Base-by-base conservation (phyloP, 169 alveolate genomes). In the Perkinsus olseni region DNA sequence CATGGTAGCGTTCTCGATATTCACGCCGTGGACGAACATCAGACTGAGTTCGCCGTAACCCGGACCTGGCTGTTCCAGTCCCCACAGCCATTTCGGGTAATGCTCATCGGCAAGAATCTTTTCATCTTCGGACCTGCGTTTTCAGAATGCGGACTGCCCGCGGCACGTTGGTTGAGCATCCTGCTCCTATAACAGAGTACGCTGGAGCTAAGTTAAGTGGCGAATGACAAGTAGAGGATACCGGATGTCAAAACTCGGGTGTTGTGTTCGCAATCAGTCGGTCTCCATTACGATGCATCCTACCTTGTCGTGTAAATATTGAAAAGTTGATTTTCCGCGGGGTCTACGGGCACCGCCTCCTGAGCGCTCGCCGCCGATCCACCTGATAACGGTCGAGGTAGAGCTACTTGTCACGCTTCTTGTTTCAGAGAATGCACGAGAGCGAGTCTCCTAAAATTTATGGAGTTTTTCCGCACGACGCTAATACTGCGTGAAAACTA, bases 51-150 rank as follows among this genome's bases (percentile, higher is more conserved):
- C 93, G 74, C 93, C 93, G 39, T 91, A 91, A 13, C 74, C 62
- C 0, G 93, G 82, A 28, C 74, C 39, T 0, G 93, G 74, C 74
- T 39, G 39, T 39, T 91, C 74, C 40, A 91, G 39, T 1, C 21
- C 21, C 93, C 93, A 91, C 45, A 91, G 93, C 93, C 93, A 91
- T 38, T 91, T 91, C 36, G 93, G 93, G 50, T 91, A 91, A 6
- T 36, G 34, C 74, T 39, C 93, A 37, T 91, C 93, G 40, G 74
- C 40, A 20, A 37, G 74, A 0, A 91, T 48, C 38, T 91, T 37
- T 11, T 39, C 93, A 37, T 91, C 93, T 28, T 62, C 82, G 13
- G 82, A 62, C 31, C 82, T 62, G 82, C 62, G n/a, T n/a, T n/a
- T n/a, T n/a, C n/a, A n/a, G n/a, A n/a, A n/a, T n/a, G n/a, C n/a